Evolutionary conservation across 208 protist genomes (phyloP).

Genomic region (Leishmania braziliensis): DNA sequence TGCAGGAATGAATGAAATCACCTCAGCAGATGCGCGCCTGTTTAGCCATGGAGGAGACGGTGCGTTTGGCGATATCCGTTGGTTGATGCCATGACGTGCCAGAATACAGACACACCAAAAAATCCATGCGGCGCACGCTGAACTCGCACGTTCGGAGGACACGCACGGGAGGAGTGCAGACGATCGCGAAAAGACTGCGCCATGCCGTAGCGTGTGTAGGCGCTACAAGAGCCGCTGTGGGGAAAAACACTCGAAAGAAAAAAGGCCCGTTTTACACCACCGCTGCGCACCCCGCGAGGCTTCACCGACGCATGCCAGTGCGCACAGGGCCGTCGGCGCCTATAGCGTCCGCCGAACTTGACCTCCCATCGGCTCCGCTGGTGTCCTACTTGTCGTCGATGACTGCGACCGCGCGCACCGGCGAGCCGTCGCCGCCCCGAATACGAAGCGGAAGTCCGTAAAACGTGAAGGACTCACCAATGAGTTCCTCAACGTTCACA

Average conservation of each 20-base stretch:
- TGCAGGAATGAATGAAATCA: background rate
- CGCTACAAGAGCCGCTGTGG: background rate
- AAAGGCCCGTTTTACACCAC: background rate
- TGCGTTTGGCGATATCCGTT: background rate
- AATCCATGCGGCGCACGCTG: background rate
- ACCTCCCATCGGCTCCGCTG: background rate
- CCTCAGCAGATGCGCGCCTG: background rate
- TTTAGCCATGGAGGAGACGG: background rate
- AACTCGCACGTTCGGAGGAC: background rate
- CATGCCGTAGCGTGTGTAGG: background rate
- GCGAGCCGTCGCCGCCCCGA: slow-evolving; percentile 46
- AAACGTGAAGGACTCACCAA: slow-evolving; percentile 29
- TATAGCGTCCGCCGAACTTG: background rate
- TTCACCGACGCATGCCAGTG: background rate
- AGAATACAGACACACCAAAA: background rate
- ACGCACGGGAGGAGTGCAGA: background rate
- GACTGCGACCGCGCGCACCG: slow-evolving; percentile 48
- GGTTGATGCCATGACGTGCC: no score
- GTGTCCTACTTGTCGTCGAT: slow-evolving; percentile 6
- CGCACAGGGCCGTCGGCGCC: background rate
- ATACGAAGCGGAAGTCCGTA: slow-evolving; percentile 50
- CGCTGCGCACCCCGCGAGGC: background rate
- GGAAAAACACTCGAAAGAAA: background rate
- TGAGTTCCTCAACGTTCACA: slow-evolving; percentile 42
- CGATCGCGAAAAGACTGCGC: background rate